phyloP scores from a whole-genome alignment of 2,329 filamentous ascomycete genomes.

The Alternaria longipes region DNA sequence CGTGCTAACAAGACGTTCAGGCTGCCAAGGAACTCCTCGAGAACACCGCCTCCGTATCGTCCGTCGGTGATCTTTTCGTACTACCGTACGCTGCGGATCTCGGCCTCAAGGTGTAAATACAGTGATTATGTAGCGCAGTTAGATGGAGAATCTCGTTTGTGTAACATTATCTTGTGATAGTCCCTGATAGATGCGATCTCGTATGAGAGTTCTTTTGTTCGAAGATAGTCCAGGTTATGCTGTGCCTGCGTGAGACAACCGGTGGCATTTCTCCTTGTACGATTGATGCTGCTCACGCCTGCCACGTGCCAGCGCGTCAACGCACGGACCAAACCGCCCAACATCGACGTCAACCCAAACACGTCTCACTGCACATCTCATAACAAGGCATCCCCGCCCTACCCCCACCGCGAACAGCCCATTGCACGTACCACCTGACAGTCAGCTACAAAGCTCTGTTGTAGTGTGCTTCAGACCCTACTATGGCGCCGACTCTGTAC shows the following conservation, averaged over 20 bases:
- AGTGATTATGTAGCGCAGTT: constrained; percentile 33
- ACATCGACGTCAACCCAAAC: constrained; percentile 10
- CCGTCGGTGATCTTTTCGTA: constrained; percentile 89
- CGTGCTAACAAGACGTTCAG: constrained; percentile 59
- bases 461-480: not conserved
- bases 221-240: not conserved
- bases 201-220: constrained; percentile 48
- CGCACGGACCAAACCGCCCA: not conserved
- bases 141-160: constrained; percentile 47
- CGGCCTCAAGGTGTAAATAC: constrained; percentile 88
- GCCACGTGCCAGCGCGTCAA: constrained; percentile 21
- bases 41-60: constrained; percentile 85
- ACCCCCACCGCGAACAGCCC: not conserved
- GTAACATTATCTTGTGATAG: constrained; percentile 55
- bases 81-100: constrained; percentile 95
- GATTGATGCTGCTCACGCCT: not conserved
- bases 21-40: constrained; percentile 87
- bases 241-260: not conserved
- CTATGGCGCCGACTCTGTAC: constrained; percentile 74
- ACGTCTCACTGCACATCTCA: not conserved
- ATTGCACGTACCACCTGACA: not conserved
- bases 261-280: not conserved
- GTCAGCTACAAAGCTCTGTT: rapidly evolving
- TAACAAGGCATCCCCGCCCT: not conserved
- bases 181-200: constrained; percentile 51